Evolutionary conservation across 257 asterid species (phyloP), one percentile per base, ranked within the genome.

Genomic region (Paraleonurus japonicus): DNA sequence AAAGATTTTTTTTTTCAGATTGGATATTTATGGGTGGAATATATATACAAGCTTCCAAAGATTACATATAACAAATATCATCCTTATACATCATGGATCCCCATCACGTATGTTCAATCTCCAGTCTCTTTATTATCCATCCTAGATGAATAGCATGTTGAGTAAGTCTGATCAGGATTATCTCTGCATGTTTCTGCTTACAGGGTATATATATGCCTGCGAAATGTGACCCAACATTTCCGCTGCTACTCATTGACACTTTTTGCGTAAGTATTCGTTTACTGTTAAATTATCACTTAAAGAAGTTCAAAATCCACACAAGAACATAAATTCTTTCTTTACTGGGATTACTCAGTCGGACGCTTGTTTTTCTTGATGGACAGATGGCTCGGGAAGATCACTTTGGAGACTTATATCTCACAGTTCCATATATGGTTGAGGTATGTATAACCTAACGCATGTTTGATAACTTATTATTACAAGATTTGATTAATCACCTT

Each of bases 31-130:
- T 92, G 98, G 98, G 81, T 81, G 79, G 98, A 90, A 79, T 70
- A 75, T 67, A 54, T 90, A 74, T 92, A 92, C 91, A 92, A 88
- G 90, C 98, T 92, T 57, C 96, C 96, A 3, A 90, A 90, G 83
- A 67, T 80, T 58, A 80, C 88, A 10, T 90, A 90, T 85, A 89
- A 92, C 83, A 84, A 88, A 79, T 90, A 92, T 77, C 98, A 92
- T 87, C 98, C 98, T 65, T 92, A 92, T 73, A 92, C 98, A 59
- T 92, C 96, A 17, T 92, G 98, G 98, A 92, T 92, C 54, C 98
- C 98, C 2, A 90, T 90, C 57, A 88, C 90, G 98, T 90, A 86
- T 22, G 85, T 11, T 69, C 61, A 69, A 9, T 78, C 64, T 26
- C 63, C 27, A 37, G 32, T 50, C 67, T 48, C 24, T 72, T 61